Percentiles rank a stretch among this genome's conserved stretches.
These are phyloP conservation scores for Fermentozyma sake DNA, from an alignment of 1,139 yeast species.

Conservation along the genomic window DNA sequence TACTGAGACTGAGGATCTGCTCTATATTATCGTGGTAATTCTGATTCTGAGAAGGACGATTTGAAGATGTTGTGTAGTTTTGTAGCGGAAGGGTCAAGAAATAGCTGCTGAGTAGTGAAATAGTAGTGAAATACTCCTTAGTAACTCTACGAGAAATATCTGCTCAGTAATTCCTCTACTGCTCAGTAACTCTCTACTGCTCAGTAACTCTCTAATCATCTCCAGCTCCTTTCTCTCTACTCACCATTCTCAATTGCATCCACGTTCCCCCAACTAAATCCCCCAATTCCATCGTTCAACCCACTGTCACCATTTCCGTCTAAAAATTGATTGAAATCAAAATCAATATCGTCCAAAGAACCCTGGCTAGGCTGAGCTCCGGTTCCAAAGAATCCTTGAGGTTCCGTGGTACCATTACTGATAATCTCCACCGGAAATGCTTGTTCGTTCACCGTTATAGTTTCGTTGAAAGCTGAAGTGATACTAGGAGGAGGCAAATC, in stretches of 20 bases:
- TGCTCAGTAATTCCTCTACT: too few species aligned
- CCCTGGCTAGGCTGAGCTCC: slow-evolving; percentile 17
- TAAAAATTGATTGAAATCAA: slow-evolving; percentile 50
- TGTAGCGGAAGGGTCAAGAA: too few species aligned
- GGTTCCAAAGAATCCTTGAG: slow-evolving; percentile 19
- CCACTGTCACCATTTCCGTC: slow-evolving; percentile 36
- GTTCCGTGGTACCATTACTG: slow-evolving; percentile 18
- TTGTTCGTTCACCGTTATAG: slow-evolving; percentile 27
- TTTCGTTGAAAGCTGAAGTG: slow-evolving; percentile 26
- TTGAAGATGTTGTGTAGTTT: too few species aligned
- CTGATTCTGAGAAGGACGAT: too few species aligned
- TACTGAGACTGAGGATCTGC: too few species aligned
- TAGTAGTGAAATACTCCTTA: too few species aligned
- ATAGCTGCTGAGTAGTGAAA: too few species aligned
- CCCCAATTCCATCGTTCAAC: slow-evolving; percentile 36
- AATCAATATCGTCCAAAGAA: slow-evolving; percentile 45
- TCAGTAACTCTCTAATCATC: too few species aligned
- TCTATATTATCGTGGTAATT: too few species aligned
- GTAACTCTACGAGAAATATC: too few species aligned
- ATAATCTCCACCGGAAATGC: slow-evolving; percentile 36
- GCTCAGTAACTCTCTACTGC: too few species aligned
- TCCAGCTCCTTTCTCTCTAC: too few species aligned
- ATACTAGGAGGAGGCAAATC: slow-evolving; percentile 20
- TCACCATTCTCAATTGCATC: slow-evolving; percentile 45
- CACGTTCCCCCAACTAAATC: slow-evolving; percentile 57